Base-by-base conservation (phyloP, 371 early-diverging fungal genomes). In the Mortierella sp. region DNA sequence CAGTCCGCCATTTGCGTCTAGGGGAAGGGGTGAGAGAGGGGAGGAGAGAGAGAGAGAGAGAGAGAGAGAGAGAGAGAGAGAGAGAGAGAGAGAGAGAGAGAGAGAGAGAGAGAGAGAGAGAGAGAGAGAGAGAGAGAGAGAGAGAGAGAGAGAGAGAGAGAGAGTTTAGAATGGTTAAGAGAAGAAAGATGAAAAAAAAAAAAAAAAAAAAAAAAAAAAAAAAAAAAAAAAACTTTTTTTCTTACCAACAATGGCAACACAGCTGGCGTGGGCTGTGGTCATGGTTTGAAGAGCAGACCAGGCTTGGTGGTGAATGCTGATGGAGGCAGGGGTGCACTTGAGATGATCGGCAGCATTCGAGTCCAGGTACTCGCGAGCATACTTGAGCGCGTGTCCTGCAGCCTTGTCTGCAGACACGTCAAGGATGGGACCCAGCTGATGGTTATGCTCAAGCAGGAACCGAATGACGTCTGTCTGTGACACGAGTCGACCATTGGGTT, bases 391-490 rank as follows among this genome's bases (percentile, higher is more conserved):
- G 26, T 79, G 74, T 45, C 79, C 71, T 4, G 85, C 85, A 7
- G 82, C 57, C 5, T 69, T 56, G 4, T 82, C 72, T 0, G 85
- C 86, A 0, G 82, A 45, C 4, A 76, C 53, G 60, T 90, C 89
- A 62, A 90, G 63, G 46, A 89, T 70, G 7, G 82, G 71, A 0
- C 91, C 91, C 7, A 90, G 58, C 29, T 81, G 76, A 73, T 90
- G 91, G 47, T 89, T 89, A 53, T 86, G 77, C 1, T 83, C 70
- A 46, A 88, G 83, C 19, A 90, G 76, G 62, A 83, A 90, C 15
- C 85, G 82, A 26, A 88, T 80, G 21, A 88, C 82, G 59, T 90
- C 91, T 64, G 87, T 87, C 79, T 90, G 91, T 7, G 89, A 88
- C 9, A 89, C 57, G 19, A 90, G 70, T 1, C 85, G 80, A 7